These are phyloP conservation scores for Cupressus sempervirens DNA, from an alignment of 75 land plant species.

Conservation along the genomic window DNA sequence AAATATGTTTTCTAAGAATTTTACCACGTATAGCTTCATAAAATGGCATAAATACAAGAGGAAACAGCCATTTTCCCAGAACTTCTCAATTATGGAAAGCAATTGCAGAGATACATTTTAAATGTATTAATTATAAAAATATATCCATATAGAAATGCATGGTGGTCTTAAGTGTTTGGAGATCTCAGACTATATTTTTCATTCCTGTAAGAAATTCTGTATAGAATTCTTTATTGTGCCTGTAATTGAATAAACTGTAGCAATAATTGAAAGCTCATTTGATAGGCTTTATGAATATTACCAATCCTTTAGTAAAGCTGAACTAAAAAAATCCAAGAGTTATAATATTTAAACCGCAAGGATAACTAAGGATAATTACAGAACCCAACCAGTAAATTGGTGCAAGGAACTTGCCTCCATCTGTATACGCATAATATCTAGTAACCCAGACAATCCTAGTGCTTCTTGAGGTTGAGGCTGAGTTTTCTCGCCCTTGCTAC, in stretches of 20 bases:
- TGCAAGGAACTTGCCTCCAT: slow-evolving; percentile 62
- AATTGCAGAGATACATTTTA: background rate
- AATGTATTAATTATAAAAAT: background rate
- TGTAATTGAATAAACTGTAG: background rate
- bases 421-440: slow-evolving; percentile 89
- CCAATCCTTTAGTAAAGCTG: background rate
- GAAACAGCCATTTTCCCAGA: background rate
- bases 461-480: slow-evolving; percentile 49
- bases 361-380: background rate
- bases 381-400: background rate
- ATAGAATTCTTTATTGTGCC: background rate
- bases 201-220: background rate
- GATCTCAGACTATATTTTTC: background rate
- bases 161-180: background rate
- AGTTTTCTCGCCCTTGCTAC: slow-evolving; percentile 63
- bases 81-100: background rate
- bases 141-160: background rate
- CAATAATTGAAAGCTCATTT: background rate
- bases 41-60: background rate
- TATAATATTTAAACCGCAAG: background rate
- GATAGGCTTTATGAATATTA: background rate
- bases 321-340: background rate
- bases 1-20: background rate
- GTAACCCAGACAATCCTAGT: slow-evolving; percentile 78
- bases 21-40: background rate